Conservation (phyloP, 78 protist genomes). For the Dictyostelium intermedium region DNA sequence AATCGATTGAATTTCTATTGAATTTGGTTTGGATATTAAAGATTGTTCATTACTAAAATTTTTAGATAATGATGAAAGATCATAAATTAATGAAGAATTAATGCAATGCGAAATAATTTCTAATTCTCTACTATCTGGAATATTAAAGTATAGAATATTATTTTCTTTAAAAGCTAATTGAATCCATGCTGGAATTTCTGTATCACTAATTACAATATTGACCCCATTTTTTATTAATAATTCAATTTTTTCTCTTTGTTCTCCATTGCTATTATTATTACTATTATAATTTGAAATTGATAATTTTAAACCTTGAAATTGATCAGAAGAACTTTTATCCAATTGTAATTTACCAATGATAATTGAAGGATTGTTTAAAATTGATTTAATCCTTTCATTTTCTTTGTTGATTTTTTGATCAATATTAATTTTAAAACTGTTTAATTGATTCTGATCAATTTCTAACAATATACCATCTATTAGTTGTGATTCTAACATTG, state of each 20-base stretch:
- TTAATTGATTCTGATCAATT: not conserved
- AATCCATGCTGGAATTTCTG: not conserved
- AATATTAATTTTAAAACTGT: not conserved
- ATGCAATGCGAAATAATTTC: constrained; percentile 24
- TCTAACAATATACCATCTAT: constrained; percentile 49
- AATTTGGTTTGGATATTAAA: not conserved
- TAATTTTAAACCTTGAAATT: not conserved
- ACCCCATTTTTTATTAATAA: not conserved
- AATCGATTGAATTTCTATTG: not conserved
- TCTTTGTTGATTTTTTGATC: not conserved
- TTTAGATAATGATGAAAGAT: not conserved
- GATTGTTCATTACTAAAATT: not conserved
- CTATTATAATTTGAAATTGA: not conserved
- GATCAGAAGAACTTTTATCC: not conserved
- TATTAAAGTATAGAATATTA: constrained; percentile 16
- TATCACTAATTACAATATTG: constrained; percentile 41
- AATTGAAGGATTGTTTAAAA: not conserved
- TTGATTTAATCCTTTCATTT: not conserved
- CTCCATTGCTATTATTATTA: not conserved
- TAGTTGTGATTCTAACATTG: constrained; percentile 57
- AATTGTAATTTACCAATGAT: constrained; percentile 57
- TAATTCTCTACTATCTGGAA: constrained; percentile 39
- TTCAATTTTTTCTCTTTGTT: not conserved
- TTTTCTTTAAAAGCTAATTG: constrained; percentile 15
- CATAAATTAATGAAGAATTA: constrained; percentile 2